Evolutionary conservation across 2,329 filamentous ascomycete species (phyloP).

Genomic region (Fusarium verrucosum): DNA sequence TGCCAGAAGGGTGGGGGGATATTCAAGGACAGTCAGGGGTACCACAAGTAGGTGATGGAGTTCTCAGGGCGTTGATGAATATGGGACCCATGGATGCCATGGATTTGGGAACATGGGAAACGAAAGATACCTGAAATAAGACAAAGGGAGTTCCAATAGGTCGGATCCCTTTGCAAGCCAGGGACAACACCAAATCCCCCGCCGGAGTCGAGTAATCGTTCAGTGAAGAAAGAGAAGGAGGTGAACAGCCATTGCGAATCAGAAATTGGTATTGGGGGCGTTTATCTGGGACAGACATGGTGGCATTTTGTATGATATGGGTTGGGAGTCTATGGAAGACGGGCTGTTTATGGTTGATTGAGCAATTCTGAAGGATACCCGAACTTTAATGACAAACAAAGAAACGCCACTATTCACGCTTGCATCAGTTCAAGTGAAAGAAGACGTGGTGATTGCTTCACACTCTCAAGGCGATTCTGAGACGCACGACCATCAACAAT

Average conservation of each 20-base stretch:
- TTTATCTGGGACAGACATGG: slow-evolving; percentile 25
- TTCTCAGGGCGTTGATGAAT: slow-evolving; percentile 66
- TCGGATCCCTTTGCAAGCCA: not conserved
- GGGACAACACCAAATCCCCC: not conserved
- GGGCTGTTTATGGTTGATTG: slow-evolving; percentile 13
- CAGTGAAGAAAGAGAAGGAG: slow-evolving; percentile 13
- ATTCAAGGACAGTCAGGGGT: slow-evolving; percentile 57
- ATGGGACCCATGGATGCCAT: slow-evolving; percentile 69
- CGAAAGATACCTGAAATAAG: slow-evolving; percentile 43
- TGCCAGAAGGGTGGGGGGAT: slow-evolving; percentile 57
- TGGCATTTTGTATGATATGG: slow-evolving; percentile 34
- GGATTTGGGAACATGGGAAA: slow-evolving; percentile 62
- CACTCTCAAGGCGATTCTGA: not conserved
- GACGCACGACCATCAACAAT: not conserved
- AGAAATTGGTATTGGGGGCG: slow-evolving; percentile 20
- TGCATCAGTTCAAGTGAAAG: not conserved
- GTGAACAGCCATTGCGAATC: slow-evolving; percentile 2
- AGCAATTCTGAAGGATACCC: slow-evolving; percentile 34
- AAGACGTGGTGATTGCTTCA: not conserved
- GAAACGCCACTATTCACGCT: slow-evolving; percentile 22
- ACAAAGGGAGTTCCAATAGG: not conserved
- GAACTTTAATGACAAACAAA: slow-evolving; percentile 32
- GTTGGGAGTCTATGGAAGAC: slow-evolving; percentile 19
- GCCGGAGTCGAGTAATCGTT: not conserved
- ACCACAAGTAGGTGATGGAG: slow-evolving; percentile 65